phyloP scores from a whole-genome alignment of 192 early-diverging fungal genomes.

The Cetraspora pellucida region DNA sequence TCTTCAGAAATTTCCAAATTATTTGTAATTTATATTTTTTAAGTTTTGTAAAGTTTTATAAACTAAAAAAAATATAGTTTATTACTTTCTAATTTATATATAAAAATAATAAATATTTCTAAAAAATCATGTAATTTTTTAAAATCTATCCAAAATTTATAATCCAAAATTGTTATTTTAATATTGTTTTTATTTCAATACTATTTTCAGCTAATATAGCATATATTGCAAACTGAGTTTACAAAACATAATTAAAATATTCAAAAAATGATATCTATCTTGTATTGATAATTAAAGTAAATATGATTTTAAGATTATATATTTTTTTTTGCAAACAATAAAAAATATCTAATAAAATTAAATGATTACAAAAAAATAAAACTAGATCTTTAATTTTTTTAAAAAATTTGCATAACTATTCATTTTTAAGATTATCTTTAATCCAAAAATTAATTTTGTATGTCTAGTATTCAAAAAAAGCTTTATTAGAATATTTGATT shows the following conservation, averaged over 20 bases:
- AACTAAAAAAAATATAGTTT: background rate
- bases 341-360: background rate
- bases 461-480: background rate
- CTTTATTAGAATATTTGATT: background rate
- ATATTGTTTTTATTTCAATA: background rate
- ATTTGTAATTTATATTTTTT: background rate
- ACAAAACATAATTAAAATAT: background rate
- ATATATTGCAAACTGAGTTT: background rate
- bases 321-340: background rate
- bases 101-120: background rate
- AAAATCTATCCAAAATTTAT: background rate
- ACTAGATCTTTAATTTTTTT: background rate
- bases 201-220: background rate
- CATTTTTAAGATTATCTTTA: constrained; percentile 3
- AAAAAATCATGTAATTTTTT: background rate
- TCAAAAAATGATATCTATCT: background rate
- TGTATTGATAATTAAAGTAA: background rate
- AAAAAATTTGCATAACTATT: background rate
- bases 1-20: background rate
- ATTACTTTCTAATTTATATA: background rate
- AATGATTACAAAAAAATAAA: background rate
- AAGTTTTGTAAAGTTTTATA: background rate
- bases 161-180: background rate
- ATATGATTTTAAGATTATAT: background rate
- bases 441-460: background rate